Base-by-base conservation (phyloP, 2,329 filamentous ascomycete species). In the Cladosporium sphaerospermum region DNA sequence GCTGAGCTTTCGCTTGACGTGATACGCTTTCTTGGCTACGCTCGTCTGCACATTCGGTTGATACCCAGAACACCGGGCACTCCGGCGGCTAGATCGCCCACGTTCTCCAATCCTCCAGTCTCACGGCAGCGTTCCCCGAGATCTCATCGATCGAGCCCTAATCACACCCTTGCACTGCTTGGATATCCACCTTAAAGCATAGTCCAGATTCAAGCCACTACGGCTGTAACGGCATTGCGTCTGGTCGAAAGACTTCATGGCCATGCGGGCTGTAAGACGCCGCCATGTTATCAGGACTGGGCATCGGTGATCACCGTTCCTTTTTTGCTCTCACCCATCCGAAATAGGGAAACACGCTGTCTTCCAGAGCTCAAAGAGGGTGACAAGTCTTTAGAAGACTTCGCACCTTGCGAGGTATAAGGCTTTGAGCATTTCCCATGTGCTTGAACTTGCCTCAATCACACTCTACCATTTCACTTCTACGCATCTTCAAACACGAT, bases 151-250 rank as follows among this genome's bases (percentile, higher is more conserved):
- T 51, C 48, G 31, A 51, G 48, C n/a, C 41, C 23, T 28, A 7
- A 7, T 28, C 23, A 5, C 23, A 28, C 23, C 23, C 23, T 5
- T 16, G 10, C 13, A 18, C 18, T 23, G 11, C 40, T 18, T 18
- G 19, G 23, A 47, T 10, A 28, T 36, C 33, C 18, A 18, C 23
- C 23, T 28, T 28, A 44, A 18, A 31, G 16, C 11, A 23, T 13
- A 43, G 40, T 44, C 48, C 39, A 44, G 48, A 43, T 43, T 16
- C n/a, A 34, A 33, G 39, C 48, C 48, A 51, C 46, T 16, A 32
- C 23, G 23, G n/a, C n/a, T 32, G 18, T 9, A 40, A 28, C 23
- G 23, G 23, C 40, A 18, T 44, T 51, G 39, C 40, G 9, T 37
- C 8, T 9, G 11, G 4, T n/a, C 13, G 23, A 51, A 37, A 13